Percentiles rank a stretch among this genome's conserved stretches.
Evolutionary conservation across 106 monocot species (phyloP).

Genomic region (Platanthera zijinensis): DNA sequence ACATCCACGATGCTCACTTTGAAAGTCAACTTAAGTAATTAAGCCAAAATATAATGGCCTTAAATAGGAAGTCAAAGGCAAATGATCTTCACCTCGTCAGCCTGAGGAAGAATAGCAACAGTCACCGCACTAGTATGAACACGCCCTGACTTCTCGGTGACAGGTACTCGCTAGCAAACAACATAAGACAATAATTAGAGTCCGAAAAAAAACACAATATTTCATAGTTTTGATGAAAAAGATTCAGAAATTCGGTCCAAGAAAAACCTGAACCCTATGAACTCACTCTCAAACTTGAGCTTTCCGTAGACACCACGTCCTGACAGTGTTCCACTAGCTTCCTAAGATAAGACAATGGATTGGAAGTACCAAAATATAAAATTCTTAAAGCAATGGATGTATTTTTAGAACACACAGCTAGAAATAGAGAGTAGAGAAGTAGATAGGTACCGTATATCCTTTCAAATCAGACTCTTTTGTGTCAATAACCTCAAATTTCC

Average conservation of each 20-base stretch:
- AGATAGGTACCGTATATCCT: constrained; percentile 65
- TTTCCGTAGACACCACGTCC: constrained; percentile 73
- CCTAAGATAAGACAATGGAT: constrained; percentile 28
- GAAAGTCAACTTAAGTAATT: not conserved
- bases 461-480: constrained; percentile 78
- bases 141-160: constrained; percentile 92
- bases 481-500: constrained; percentile 86
- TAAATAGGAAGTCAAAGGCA: not conserved
- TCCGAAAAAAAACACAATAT: not conserved
- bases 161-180: constrained; percentile 72
- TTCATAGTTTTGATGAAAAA: not conserved
- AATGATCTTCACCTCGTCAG: constrained; percentile 59
- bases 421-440: not conserved
- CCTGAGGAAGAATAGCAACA: constrained; percentile 96
- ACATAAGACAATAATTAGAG: not conserved
- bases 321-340: constrained; percentile 93
- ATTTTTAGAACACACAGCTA: too few species aligned
- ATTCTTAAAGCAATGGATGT: too few species aligned
- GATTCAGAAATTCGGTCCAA: not conserved
- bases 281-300: constrained; percentile 97
- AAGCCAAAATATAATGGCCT: not conserved
- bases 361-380: too few species aligned
- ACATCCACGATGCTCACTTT: not conserved
- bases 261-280: constrained; percentile 89
- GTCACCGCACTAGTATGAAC: constrained; percentile 97